These are phyloP conservation scores for Apiospora malaysiana DNA, from an alignment of 2,329 filamentous ascomycete genomes.

Conservation along the genomic window DNA sequence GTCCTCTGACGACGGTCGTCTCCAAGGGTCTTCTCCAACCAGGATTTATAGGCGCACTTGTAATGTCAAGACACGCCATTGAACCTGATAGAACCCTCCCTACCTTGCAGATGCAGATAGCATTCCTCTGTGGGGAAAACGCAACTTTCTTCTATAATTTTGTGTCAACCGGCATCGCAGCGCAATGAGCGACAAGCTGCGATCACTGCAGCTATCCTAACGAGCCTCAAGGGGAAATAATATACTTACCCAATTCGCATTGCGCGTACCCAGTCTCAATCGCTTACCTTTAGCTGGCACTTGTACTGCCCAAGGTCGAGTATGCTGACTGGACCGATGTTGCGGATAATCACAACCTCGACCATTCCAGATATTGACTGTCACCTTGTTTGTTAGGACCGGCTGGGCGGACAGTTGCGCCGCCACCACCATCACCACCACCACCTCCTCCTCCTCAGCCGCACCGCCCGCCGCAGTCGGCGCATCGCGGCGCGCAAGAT, in stretches of 20 bases:
- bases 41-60: neutral
- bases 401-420: neutral
- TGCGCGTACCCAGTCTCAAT: neutral
- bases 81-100: neutral
- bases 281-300: neutral
- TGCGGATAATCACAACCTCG: neutral
- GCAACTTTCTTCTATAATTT: neutral
- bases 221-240: neutral
- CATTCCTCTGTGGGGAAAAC: neutral
- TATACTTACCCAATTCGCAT: neutral
- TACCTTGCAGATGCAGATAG: neutral
- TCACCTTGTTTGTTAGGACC: neutral
- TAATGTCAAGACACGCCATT: neutral
- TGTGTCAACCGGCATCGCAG: neutral
- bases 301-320: neutral
- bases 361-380: neutral
- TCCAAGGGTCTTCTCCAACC: neutral
- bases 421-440: neutral
- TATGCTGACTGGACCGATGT: neutral
- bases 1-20: neutral
- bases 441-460: neutral
- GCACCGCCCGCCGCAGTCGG: neutral
- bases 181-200: neutral
- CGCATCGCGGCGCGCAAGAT: conserved; percentile 1
- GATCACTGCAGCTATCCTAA: neutral